Percentiles rank a stretch among this genome's conserved stretches.
These are phyloP conservation scores for Phytophthora litchii DNA, from an alignment of 352 stramenopile genomes.

Conservation along the genomic window DNA sequence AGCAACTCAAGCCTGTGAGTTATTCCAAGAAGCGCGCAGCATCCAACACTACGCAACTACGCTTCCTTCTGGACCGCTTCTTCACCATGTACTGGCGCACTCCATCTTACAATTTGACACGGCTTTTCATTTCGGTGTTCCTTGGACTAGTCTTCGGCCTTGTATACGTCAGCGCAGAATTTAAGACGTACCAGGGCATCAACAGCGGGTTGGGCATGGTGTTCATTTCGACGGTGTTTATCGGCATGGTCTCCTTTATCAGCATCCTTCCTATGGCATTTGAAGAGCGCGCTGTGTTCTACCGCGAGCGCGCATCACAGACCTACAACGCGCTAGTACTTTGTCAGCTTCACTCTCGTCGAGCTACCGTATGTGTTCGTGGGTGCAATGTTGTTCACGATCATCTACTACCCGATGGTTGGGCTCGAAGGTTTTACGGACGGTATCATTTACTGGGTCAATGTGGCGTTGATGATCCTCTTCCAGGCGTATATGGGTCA, in stretches of 20 bases:
- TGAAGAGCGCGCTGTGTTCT: constrained; percentile 87
- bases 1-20: constrained; percentile 25
- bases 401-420: constrained; percentile 52
- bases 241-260: constrained; percentile 80
- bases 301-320: constrained; percentile 64
- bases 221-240: constrained; percentile 87
- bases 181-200: constrained; percentile 54
- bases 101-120: constrained; percentile 88
- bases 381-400: constrained; percentile 28
- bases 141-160: constrained; percentile 85
- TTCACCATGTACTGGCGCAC: constrained; percentile 73
- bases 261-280: constrained; percentile 79
- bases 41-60: constrained; percentile 37
- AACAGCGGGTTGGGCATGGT: constrained; percentile 82
- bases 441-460: constrained; percentile 44
- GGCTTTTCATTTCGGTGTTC: constrained; percentile 71
- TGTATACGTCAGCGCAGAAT: constrained; percentile 61
- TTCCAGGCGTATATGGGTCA: constrained; percentile 49
- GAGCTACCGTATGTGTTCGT: constrained; percentile 37
- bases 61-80: constrained; percentile 59
- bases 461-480: constrained; percentile 39
- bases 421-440: constrained; percentile 41
- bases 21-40: constrained; percentile 59
- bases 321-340: constrained; percentile 89
- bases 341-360: constrained; percentile 43